Evolutionary conservation across 2,329 filamentous ascomycete species (phyloP), one percentile per base, ranked within the genome.

Genomic region (Botrytis medusae): DNA sequence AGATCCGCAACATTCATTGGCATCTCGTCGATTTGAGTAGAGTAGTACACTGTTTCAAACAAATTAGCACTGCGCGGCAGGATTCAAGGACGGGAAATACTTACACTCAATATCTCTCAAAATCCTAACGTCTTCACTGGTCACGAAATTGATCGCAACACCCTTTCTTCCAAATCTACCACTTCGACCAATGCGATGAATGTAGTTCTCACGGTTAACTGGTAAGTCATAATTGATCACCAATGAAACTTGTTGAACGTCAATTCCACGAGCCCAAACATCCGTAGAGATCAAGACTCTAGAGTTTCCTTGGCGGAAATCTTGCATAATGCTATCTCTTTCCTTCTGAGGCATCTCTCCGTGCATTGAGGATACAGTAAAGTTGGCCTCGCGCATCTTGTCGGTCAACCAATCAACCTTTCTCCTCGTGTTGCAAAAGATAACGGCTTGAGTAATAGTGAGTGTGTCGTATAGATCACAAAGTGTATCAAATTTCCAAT

Each of bases 361-460:
- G 82, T 99, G 96, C 96, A 99, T 99, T 79, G 93, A 95, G 79
- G 93, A 97, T 77, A 99, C 96, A 0, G 96, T 99, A 83, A 99
- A 99, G 85, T 99, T 98, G 79, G 94, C 94, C 83, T 98, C 96
- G 76, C 94, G 93, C 93, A 99, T 97, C 88, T 99, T 99, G 85
- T 99, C 96, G 7, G 96, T 98, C 74, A 99, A 86, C 96, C 96
- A 99, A 83, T 99, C 96, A 71, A 99, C 96, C 92, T 99, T 99
- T 83, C 96, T 91, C 78, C 96, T 92, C 10, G 96, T 99, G 85
- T 99, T 99, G 88, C 96, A 99, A 88, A 99, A 99, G 82, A 99
- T 99, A 82, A 99, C 96, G 63, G 96, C 96, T 85, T 98, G 96
- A 25, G 96, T 98, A 81, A 99, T 98, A 72, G 96, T 99, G 62